Evolutionary conservation across 108 stramenopile species (phyloP).

Genomic region (Discostella stelligeroides): DNA sequence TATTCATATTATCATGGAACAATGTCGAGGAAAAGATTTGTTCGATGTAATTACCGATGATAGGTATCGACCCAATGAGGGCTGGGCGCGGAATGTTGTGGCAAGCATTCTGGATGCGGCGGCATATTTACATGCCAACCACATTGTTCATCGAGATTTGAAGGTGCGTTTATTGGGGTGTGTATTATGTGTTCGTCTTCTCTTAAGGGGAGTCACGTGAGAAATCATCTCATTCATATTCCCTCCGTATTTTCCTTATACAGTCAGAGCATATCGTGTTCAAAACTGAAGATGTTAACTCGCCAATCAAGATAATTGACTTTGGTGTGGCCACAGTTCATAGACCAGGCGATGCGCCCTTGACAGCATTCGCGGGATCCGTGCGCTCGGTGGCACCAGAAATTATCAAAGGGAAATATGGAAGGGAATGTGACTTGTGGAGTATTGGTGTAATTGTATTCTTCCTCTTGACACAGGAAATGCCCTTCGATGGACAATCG

Average conservation of each 20-base stretch:
- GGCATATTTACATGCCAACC: slow-evolving; percentile 90
- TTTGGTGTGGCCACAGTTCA: slow-evolving; percentile 60
- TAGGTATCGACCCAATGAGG: slow-evolving; percentile 14
- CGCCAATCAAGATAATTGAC: slow-evolving; percentile 69
- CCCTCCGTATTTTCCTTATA: slow-evolving; percentile 18
- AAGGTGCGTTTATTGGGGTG: slow-evolving; percentile 91
- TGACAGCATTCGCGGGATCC: slow-evolving; percentile 37
- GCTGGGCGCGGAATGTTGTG: slow-evolving; percentile 42
- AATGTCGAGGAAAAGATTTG: slow-evolving; percentile 81
- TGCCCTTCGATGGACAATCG: slow-evolving; percentile 47
- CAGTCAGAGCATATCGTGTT: slow-evolving; percentile 88
- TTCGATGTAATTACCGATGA: slow-evolving; percentile 37
- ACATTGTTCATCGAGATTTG: slow-evolving; percentile 95
- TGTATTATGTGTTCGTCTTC: too few relatives aligned
- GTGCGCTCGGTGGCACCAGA: slow-evolving; percentile 49
- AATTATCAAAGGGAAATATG: slow-evolving; percentile 34
- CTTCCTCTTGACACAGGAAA: slow-evolving; percentile 50
- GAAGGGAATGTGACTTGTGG: slow-evolving; percentile 42
- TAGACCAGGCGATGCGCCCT: slow-evolving; percentile 17
- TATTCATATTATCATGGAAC: slow-evolving; percentile 58
- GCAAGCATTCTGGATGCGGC: slow-evolving; percentile 64
- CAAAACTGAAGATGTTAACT: slow-evolving; percentile 44
- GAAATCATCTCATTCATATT: too few relatives aligned
- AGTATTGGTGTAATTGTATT: slow-evolving; percentile 51
- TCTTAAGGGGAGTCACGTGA: too few relatives aligned